phyloP scores from a whole-genome alignment of 345 rosid species.

The Raphanus sativus region DNA sequence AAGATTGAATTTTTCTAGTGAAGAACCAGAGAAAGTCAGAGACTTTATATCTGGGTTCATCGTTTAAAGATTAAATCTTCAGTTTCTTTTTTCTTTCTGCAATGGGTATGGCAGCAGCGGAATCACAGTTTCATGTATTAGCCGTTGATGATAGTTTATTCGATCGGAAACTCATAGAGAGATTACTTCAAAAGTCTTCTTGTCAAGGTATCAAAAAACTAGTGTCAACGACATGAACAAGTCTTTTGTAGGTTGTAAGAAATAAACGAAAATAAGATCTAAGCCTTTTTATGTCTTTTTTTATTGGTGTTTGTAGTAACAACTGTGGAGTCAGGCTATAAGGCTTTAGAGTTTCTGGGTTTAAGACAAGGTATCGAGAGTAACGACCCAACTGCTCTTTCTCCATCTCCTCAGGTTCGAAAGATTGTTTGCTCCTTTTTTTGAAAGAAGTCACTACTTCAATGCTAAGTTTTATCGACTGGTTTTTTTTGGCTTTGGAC shows the following conservation, averaged over 20 bases:
- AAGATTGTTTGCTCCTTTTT: background rate
- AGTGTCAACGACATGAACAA: background rate
- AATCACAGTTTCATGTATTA: constrained; percentile 76
- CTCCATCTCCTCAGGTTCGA: constrained; percentile 42
- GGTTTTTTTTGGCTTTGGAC: background rate
- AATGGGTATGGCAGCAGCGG: constrained; percentile 64
- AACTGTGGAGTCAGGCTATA: constrained; percentile 84
- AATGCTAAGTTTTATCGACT: background rate
- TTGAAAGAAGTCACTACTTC: no score
- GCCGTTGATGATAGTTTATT: constrained; percentile 90
- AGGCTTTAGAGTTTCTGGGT: constrained; percentile 87
- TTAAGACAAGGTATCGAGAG: constrained; percentile 25
- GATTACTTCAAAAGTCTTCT: constrained; percentile 86
- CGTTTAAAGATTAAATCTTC: background rate
- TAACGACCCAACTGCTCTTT: constrained; percentile 20
- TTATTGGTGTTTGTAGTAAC: constrained; percentile 51
- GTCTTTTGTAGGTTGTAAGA: background rate
- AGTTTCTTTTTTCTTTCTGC: constrained; percentile 9
- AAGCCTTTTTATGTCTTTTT: constrained; percentile 9
- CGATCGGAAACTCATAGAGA: constrained; percentile 85
- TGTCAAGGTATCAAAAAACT: constrained; percentile 59
- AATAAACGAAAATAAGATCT: constrained; percentile 9
- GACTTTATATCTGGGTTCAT: constrained; percentile 33
- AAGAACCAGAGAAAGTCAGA: constrained; percentile 15
- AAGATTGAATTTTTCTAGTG: background rate